A percentile compares a stretch with the other conserved stretches of the same genome.
Conservation (phyloP, 192 early-diverging fungal genomes). For the Backusella circina region DNA sequence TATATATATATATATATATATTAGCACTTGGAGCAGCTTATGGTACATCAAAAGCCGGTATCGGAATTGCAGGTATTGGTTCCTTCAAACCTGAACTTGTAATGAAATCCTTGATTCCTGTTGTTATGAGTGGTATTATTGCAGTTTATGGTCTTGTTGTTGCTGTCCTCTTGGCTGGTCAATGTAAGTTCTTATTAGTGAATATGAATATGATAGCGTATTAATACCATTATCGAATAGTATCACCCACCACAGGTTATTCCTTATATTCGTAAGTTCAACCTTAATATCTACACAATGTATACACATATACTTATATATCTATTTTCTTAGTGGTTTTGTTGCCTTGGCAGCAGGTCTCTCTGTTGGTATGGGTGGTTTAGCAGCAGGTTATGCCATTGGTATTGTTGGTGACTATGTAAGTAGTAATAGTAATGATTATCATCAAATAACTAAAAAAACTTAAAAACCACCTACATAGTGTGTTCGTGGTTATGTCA, state of each 20-base stretch:
- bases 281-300: no score
- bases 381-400: conserved; percentile 90
- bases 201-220: no score
- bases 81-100: conserved; percentile 84
- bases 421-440: neutral
- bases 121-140: conserved; percentile 99
- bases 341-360: conserved; percentile 80
- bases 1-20: no score
- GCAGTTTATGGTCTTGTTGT: conserved; percentile 98
- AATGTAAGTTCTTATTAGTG: conserved; percentile 72
- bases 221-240: no score
- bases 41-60: conserved; percentile 89
- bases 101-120: conserved; percentile 86
- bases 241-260: conserved; percentile 18
- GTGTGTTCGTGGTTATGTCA: conserved; percentile 76
- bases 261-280: conserved; percentile 57
- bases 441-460: neutral
- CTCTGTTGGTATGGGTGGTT: conserved; percentile 76
- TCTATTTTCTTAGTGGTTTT: conserved; percentile 68
- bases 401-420: conserved; percentile 87
- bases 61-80: conserved; percentile 86
- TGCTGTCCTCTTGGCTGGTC: conserved; percentile 82
- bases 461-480: conserved; percentile 41
- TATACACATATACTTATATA: no score
- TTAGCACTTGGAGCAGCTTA: conserved; percentile 84